These are phyloP conservation scores for Aspergillus sp. DNA, from an alignment of 2,329 filamentous ascomycete species.

Conservation along the genomic window DNA sequence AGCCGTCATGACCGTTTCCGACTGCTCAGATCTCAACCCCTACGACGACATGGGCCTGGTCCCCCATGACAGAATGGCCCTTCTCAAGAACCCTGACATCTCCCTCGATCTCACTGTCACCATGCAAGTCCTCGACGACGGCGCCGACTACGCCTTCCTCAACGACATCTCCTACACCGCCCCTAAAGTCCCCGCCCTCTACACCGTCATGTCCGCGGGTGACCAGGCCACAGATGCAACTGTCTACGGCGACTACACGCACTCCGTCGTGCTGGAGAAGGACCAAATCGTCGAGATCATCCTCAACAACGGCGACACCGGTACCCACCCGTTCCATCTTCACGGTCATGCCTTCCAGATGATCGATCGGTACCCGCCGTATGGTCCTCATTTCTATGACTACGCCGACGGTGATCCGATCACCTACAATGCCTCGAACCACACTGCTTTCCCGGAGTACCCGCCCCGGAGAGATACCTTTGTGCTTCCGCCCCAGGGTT, in stretches of 20 bases:
- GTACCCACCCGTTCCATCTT: conserved; percentile 53
- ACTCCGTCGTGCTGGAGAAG: conserved; percentile 48
- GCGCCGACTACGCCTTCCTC: conserved; percentile 38
- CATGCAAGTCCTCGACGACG: conserved; percentile 51
- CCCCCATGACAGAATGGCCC: conserved; percentile 65
- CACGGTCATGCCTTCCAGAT: conserved; percentile 68
- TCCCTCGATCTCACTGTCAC: conserved; percentile 71
- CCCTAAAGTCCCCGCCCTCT: conserved; percentile 30
- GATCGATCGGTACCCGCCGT: conserved; percentile 58
- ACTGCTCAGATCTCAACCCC: conserved; percentile 56
- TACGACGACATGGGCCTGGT: conserved; percentile 74
- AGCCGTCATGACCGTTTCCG: conserved; percentile 28
- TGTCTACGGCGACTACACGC: conserved; percentile 67
- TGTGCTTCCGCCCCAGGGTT: conserved; percentile 64
- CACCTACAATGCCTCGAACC: conserved; percentile 28
- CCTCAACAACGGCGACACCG: conserved; percentile 46
- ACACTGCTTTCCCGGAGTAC: conserved; percentile 49
- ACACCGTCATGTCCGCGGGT: conserved; percentile 27
- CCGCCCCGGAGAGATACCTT: conserved; percentile 71
- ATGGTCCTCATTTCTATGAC: conserved; percentile 60
- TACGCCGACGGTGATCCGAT: conserved; percentile 38
- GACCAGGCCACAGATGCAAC: conserved; percentile 54
- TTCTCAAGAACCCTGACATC: conserved; percentile 61
- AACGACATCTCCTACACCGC: conserved; percentile 30
- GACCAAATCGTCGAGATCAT: conserved; percentile 47